Evolutionary conservation across 352 stramenopile species (phyloP), one percentile per base, ranked within the genome.

Genomic region (Globisporangium yorkense): DNA sequence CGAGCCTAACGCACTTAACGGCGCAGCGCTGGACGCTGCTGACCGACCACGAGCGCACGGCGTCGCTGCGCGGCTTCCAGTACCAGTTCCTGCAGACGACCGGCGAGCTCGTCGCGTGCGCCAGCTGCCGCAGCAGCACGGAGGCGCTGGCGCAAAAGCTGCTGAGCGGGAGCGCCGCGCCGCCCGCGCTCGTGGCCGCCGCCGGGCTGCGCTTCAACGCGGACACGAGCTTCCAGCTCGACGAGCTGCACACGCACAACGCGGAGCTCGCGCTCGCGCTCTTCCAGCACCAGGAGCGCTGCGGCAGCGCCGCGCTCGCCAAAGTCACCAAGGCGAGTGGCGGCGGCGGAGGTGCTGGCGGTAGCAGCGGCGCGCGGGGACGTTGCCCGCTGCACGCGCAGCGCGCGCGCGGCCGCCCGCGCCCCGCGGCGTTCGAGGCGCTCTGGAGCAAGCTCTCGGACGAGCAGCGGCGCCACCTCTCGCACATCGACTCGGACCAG

Each of bases 401-500:
- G 54, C 74, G 84, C 39, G 68, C 84, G 24, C 80, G 83, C 2
- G 78, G 80, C 3, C 80, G 80, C 9, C 84, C 84, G 5, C 84
- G 83, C 7, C 82, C 84, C 27, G 77, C 77, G 40, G 76, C 83
- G 15, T 94, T 94, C 51, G 84, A 89, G 51, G 77, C 70, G 39
- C 57, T 92, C 56, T 94, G 84, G 84, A 66, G 75, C 57, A 91
- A 91, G 37, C 70, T 94, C 33, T 71, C 80, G 12, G 76, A 86
- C 45, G 80, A 92, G 45, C 83, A 92, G 37, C 80, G 92, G 64
- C 75, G 77, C 15, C 77, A 94, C 57, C 77, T 94, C 21, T 75
- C 84, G 68, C 81, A 92, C 59, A 89, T 94, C 37, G 83, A 92
- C 64, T 94, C 84, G 63, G 84, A 94, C 50, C 79, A 92, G 63